Evolutionary conservation across 768 basidiomycete species (phyloP).

Genomic region (Tylopilus sp.): DNA sequence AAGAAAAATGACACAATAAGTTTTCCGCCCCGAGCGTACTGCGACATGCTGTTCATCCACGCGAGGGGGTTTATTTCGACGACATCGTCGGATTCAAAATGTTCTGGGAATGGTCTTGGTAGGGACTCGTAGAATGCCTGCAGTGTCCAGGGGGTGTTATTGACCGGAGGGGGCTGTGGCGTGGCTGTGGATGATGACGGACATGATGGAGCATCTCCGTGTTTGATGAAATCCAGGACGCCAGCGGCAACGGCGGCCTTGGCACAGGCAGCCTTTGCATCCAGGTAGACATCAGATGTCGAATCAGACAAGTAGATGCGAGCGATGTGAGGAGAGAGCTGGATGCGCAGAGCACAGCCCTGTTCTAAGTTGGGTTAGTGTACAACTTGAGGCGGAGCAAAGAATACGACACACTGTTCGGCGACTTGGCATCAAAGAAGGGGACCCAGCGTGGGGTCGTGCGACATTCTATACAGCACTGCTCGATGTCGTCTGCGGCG

Average conservation of each 20-base stretch:
- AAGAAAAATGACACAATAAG: conserved; percentile 43
- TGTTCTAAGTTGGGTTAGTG: conserved; percentile 32
- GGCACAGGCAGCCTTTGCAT: conserved; percentile 55
- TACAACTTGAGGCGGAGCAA: background rate
- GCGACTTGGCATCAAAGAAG: conserved; percentile 44
- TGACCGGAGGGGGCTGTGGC: conserved; percentile 2
- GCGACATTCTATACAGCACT: conserved; percentile 49
- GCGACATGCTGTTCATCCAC: conserved; percentile 50
- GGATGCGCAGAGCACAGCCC: conserved; percentile 57
- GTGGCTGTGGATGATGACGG: conserved; percentile 28
- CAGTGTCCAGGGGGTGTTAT: conserved; percentile 36
- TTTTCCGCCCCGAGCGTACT: conserved; percentile 49
- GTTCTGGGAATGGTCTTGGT: conserved; percentile 60
- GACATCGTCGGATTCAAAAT: conserved; percentile 43
- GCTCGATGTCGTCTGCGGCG: conserved; percentile 44
- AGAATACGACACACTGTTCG: conserved; percentile 36
- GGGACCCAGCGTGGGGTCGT: conserved; percentile 53
- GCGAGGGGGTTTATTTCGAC: conserved; percentile 51
- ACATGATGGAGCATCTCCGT: conserved; percentile 48
- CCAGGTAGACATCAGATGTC: conserved; percentile 34
- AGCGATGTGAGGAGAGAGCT: conserved; percentile 46
- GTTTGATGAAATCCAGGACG: conserved; percentile 55
- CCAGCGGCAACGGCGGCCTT: conserved; percentile 49
- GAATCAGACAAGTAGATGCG: conserved; percentile 52
- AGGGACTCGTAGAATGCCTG: conserved; percentile 63